Conservation (phyloP, 257 asterid genomes). For the Schizonepeta tenuifolia region DNA sequence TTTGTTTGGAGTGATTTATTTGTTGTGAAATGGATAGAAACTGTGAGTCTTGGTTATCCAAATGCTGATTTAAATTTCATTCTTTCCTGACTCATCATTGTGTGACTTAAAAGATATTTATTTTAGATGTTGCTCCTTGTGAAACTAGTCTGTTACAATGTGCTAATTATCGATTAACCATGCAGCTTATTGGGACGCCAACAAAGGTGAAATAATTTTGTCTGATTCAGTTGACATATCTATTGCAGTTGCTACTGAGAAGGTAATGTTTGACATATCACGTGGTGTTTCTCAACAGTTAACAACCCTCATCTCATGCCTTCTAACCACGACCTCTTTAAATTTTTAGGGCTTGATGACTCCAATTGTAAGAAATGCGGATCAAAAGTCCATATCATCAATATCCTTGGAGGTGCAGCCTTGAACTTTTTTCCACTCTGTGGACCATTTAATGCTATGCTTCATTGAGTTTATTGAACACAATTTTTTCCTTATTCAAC, state of each 20-base stretch:
- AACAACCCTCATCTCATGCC: conserved; percentile 30
- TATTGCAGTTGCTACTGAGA: conserved; percentile 97
- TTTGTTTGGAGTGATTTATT: neutral
- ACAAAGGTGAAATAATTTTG: conserved; percentile 67
- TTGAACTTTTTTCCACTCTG: conserved; percentile 9
- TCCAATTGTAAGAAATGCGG: conserved; percentile 92
- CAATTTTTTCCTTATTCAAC: neutral
- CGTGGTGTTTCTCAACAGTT: conserved; percentile 28
- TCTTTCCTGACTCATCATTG: conserved; percentile 28
- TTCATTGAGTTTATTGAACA: conserved; percentile 9
- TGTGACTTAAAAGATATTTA: conserved; percentile 22
- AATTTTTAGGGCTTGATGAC: conserved; percentile 92
- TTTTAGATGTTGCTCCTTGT: conserved; percentile 11
- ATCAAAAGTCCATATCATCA: conserved; percentile 92
- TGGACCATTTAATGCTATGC: conserved; percentile 21
- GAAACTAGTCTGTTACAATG: conserved; percentile 17
- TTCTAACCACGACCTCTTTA: conserved; percentile 18
- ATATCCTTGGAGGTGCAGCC: conserved; percentile 84
- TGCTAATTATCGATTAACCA: conserved; percentile 36
- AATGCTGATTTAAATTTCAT: conserved; percentile 1
- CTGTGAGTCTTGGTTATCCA: conserved; percentile 17
- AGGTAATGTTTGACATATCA: conserved; percentile 52
- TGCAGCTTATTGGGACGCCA: conserved; percentile 91
- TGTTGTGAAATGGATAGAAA: neutral
- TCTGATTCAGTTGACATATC: conserved; percentile 94